Evolutionary conservation across 257 asterid genomes (phyloP).

Genomic region (Verbascum thapsus): DNA sequence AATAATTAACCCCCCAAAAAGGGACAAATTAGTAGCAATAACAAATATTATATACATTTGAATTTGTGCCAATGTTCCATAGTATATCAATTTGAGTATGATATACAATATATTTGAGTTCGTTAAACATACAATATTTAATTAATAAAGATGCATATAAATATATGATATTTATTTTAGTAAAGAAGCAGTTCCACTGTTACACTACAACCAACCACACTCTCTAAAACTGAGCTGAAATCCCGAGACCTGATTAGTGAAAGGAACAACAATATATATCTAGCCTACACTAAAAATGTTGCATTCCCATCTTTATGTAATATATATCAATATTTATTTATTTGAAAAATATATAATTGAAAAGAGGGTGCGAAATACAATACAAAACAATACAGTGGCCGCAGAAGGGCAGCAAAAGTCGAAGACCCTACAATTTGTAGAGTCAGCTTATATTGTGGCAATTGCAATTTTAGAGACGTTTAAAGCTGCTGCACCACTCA

Average conservation of each 20-base stretch:
- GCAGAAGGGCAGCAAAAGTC: conserved; percentile 48
- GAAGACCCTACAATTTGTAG: conserved; percentile 44
- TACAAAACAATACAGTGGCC: conserved; percentile 12
- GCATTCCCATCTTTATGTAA: conserved; percentile 23
- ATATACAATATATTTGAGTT: too few relatives aligned
- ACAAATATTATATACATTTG: too few relatives aligned
- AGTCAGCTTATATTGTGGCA: conserved; percentile 48
- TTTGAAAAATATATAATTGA: background rate
- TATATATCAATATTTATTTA: too few relatives aligned
- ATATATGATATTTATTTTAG: conserved; percentile 31
- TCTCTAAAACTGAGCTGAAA: conserved; percentile 37
- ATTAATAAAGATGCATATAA: too few relatives aligned
- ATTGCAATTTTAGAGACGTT: conserved; percentile 45
- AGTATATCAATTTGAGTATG: too few relatives aligned
- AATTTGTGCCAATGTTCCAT: too few relatives aligned
- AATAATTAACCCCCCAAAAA: too few relatives aligned
- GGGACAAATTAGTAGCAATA: too few relatives aligned
- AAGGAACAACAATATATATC: conserved; percentile 27
- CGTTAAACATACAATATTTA: too few relatives aligned
- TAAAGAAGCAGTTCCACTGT: conserved; percentile 41
- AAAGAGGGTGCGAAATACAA: background rate
- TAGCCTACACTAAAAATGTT: conserved; percentile 17
- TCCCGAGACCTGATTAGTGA: too few relatives aligned
- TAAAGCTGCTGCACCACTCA: conserved; percentile 59
- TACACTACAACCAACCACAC: conserved; percentile 56